These are phyloP conservation scores for Mycena albidolilacea DNA, from an alignment of 768 basidiomycete species.

Conservation along the genomic window DNA sequence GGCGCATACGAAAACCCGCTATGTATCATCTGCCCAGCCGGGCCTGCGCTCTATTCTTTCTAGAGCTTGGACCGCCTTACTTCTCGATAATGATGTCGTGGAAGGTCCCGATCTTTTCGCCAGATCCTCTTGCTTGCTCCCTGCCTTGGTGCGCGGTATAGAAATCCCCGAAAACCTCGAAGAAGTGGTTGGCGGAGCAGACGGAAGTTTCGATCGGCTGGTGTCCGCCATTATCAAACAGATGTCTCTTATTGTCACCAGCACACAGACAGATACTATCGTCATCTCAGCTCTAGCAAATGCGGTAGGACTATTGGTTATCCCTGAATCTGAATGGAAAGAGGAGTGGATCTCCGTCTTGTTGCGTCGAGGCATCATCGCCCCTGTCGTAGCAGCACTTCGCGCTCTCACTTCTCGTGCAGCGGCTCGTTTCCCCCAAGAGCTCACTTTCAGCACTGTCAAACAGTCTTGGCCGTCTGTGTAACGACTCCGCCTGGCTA, in stretches of 20 bases:
- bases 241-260: not conserved
- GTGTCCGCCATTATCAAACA: conserved; percentile 13
- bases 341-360: conserved; percentile 1
- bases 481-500: not conserved
- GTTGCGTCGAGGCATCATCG: not conserved
- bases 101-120: not conserved
- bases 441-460: too few relatives aligned
- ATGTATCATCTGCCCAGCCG: not conserved
- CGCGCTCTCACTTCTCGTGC: too few relatives aligned
- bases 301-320: not conserved
- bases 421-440: too few relatives aligned
- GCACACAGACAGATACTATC: too few relatives aligned
- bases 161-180: not conserved
- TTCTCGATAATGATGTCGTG: not conserved
- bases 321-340: not conserved
- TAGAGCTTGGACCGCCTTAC: not conserved
- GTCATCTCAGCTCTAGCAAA: not conserved
- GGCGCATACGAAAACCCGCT: not conserved
- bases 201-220: conserved; percentile 1
- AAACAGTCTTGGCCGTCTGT: too few relatives aligned
- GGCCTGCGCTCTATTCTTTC: conserved; percentile 5
- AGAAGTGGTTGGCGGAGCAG: conserved; percentile 9
- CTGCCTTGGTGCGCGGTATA: not conserved
- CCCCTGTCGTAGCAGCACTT: too few relatives aligned
- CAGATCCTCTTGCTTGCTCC: not conserved